Evolutionary conservation across 257 asterid genomes (phyloP).

Genomic region (Scutellaria minor): DNA sequence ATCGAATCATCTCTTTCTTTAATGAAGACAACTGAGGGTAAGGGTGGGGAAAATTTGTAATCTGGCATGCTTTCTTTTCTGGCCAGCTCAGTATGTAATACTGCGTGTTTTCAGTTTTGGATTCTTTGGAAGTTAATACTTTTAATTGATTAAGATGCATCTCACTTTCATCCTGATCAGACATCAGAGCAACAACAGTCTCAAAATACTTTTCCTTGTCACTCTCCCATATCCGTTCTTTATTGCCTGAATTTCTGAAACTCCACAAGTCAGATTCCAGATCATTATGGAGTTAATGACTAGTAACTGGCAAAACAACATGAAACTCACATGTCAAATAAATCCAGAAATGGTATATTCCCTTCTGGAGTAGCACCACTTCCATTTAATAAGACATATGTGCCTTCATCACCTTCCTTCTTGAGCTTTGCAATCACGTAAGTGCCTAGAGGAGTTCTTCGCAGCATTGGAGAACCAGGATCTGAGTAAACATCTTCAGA

Average conservation of each 20-base stretch:
- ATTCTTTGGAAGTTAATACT: slow-evolving; percentile 85
- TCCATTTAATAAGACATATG: slow-evolving; percentile 76
- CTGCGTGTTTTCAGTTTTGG: slow-evolving; percentile 94
- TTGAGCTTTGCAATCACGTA: slow-evolving; percentile 87
- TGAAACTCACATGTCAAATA: slow-evolving; percentile 91
- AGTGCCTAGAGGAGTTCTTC: slow-evolving; percentile 84
- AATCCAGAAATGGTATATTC: slow-evolving; percentile 85
- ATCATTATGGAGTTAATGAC: slow-evolving; percentile 31
- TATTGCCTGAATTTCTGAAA: slow-evolving; percentile 89
- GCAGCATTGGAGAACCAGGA: slow-evolving; percentile 97
- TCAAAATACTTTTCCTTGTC: slow-evolving; percentile 87
- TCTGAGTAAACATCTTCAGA: slow-evolving; percentile 99
- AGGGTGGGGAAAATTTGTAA: slow-evolving; percentile 96
- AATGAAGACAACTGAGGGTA: slow-evolving; percentile 90
- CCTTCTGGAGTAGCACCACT: slow-evolving; percentile 99
- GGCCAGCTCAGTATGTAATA: slow-evolving; percentile 85
- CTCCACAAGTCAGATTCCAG: slow-evolving; percentile 51
- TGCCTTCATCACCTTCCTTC: slow-evolving; percentile 69
- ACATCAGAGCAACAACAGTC: slow-evolving; percentile 83
- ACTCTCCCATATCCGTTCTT: slow-evolving; percentile 98
- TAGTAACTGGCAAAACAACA: slow-evolving; percentile 34
- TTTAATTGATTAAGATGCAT: slow-evolving; percentile 58
- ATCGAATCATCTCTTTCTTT: slow-evolving; percentile 95
- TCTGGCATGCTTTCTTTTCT: slow-evolving; percentile 76
- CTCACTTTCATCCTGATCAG: slow-evolving; percentile 80